Percentiles rank a stretch among this genome's conserved stretches.
Conservation (phyloP, 257 asterid genomes). For the Jaltomata sinuosa region DNA sequence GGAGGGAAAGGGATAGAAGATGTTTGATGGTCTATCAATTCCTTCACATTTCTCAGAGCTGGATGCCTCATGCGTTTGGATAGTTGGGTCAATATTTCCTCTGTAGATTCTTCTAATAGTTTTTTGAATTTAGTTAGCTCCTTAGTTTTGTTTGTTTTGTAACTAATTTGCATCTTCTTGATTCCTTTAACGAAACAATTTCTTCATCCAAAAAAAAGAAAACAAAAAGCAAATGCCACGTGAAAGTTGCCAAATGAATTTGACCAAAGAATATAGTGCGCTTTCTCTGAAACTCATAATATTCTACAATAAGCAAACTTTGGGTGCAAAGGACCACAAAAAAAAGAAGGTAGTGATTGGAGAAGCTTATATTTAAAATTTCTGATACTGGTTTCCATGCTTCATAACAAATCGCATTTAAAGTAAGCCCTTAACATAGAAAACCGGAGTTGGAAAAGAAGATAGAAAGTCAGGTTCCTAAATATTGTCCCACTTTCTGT, state of each 20-base stretch:
- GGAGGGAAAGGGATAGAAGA: too few relatives aligned
- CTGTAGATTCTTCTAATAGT: too few relatives aligned
- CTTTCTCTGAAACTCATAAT: neutral
- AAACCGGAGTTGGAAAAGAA: neutral
- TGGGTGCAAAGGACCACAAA: neutral
- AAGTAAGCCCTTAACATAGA: neutral
- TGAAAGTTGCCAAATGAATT: neutral
- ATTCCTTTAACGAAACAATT: too few relatives aligned
- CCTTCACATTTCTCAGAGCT: too few relatives aligned
- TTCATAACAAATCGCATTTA: neutral
- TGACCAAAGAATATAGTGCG: neutral
- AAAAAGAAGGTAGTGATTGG: neutral
- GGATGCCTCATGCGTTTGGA: too few relatives aligned
- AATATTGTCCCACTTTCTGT: neutral
- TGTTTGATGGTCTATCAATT: too few relatives aligned
- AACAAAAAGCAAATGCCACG: neutral
- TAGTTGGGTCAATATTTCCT: too few relatives aligned
- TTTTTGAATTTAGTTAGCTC: too few relatives aligned
- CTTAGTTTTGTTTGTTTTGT: too few relatives aligned
- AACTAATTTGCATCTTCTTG: too few relatives aligned
- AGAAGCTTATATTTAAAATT: neutral
- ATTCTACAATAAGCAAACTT: neutral
- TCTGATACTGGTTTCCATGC: neutral
- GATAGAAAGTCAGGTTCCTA: neutral
- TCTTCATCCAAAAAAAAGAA: too few relatives aligned